Evolutionary conservation across 352 stramenopile species (phyloP).

Genomic region (Globisporangium emineosum): DNA sequence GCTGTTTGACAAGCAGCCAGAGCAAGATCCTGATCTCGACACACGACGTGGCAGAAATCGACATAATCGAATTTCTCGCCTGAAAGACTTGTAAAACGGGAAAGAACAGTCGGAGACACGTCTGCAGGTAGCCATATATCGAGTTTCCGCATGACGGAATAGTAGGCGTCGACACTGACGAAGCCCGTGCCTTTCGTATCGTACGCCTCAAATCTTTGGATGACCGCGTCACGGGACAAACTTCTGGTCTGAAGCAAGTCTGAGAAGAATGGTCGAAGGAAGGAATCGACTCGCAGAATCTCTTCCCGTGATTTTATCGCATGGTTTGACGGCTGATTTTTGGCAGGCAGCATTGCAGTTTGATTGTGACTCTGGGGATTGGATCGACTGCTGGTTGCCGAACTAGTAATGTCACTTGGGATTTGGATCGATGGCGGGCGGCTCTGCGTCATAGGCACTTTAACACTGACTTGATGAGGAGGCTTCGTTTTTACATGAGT

Average conservation of each 20-base stretch:
- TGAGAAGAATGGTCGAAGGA: conserved; percentile 45
- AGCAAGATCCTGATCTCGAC: conserved; percentile 4
- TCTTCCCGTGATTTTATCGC: conserved; percentile 33
- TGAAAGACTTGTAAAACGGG: conserved; percentile 41
- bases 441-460: background rate
- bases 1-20: conserved; percentile 8
- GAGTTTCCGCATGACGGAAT: conserved; percentile 56
- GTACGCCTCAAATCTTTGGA: conserved; percentile 51
- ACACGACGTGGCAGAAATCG: conserved; percentile 54
- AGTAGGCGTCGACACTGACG: conserved; percentile 57
- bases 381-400: background rate
- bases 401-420: background rate
- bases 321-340: background rate
- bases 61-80: conserved; percentile 71
- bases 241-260: conserved; percentile 45
- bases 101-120: conserved; percentile 36
- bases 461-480: background rate
- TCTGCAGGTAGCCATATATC: conserved; percentile 51
- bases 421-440: conserved; percentile 7
- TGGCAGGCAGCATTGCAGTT: background rate
- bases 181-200: conserved; percentile 62
- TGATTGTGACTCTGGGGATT: background rate
- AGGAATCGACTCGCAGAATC: conserved; percentile 34
- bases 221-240: conserved; percentile 26
- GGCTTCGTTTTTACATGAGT: background rate